Conservation (phyloP, 768 basidiomycete genomes). For the Mycena amicta region DNA sequence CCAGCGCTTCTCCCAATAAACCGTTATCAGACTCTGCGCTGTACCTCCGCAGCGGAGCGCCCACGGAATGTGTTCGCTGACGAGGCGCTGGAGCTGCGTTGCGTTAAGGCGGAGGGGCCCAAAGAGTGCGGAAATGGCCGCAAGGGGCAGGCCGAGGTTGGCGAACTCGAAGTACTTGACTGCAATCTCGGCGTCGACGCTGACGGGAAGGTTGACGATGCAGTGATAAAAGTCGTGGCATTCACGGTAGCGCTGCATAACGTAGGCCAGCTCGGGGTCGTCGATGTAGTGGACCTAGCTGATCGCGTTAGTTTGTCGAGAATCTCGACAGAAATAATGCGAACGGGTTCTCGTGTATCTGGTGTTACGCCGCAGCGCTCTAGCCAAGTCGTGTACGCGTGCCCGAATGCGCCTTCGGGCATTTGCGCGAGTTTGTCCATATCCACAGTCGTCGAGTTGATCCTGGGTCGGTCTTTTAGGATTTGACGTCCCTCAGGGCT, state of each 20-base stretch:
- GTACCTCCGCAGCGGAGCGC: constrained; percentile 81
- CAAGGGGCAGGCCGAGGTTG: constrained; percentile 89
- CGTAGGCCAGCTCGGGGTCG: constrained; percentile 94
- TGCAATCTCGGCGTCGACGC: constrained; percentile 88
- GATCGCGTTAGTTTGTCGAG: too few species aligned
- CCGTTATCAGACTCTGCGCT: constrained; percentile 76
- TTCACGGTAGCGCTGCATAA: constrained; percentile 97
- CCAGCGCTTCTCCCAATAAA: constrained; percentile 98
- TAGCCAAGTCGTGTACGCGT: constrained; percentile 88
- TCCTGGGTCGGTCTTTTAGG: constrained; percentile 78
- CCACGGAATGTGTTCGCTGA: constrained; percentile 90
- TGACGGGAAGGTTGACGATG: constrained; percentile 84
- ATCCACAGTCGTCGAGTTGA: constrained; percentile 77
- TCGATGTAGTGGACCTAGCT: constrained; percentile 88
- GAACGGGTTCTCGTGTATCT: constrained; percentile 88
- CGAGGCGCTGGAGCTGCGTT: constrained; percentile 57
- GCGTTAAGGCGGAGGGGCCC: constrained; percentile 74
- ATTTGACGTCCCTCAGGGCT: constrained; percentile 84
- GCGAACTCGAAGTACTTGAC: constrained; percentile 94
- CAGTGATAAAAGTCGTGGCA: constrained; percentile 98
- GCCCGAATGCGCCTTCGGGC: constrained; percentile 82
- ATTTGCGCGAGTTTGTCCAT: constrained; percentile 65
- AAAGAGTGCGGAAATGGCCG: constrained; percentile 76
- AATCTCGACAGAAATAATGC: constrained; percentile 23
- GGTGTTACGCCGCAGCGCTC: constrained; percentile 87